phyloP scores from a whole-genome alignment of 2,329 filamentous ascomycete genomes.

The Stagonosporopsis rhizophila region DNA sequence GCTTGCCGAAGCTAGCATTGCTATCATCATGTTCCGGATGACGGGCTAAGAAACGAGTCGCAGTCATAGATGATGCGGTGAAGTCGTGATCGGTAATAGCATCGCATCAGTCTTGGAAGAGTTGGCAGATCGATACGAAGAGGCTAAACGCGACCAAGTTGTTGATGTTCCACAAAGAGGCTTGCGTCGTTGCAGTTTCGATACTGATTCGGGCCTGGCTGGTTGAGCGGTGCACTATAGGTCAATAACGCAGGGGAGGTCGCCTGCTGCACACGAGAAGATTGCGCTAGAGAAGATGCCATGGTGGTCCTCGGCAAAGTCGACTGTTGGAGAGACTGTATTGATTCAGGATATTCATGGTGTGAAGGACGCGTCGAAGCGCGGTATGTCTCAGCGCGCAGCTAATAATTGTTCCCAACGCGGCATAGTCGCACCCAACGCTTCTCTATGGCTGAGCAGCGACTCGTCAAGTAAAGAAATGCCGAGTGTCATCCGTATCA shows the following conservation, averaged over 20 bases:
- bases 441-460: constrained; percentile 17
- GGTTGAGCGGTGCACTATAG: constrained; percentile 18
- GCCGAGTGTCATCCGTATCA: constrained; percentile 42
- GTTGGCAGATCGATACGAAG: constrained; percentile 14
- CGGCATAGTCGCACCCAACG: constrained; percentile 34
- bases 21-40: constrained; percentile 10
- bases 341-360: constrained; percentile 34
- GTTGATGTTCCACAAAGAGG: constrained; percentile 19
- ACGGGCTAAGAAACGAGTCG: constrained; percentile 14
- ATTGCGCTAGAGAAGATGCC: constrained; percentile 30
- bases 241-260: constrained; percentile 16
- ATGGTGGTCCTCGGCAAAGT: constrained; percentile 31
- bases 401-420: constrained; percentile 43
- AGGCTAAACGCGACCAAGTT: constrained; percentile 13
- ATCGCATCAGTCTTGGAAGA: constrained; percentile 7
- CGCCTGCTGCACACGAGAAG: constrained; percentile 28
- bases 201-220: constrained; percentile 24
- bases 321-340: constrained; percentile 34
- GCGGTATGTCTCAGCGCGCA: constrained; percentile 46
- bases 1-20: not conserved
- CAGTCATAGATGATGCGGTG: constrained; percentile 5
- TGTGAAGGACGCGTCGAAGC: constrained; percentile 41
- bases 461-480: constrained; percentile 31
- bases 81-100: constrained; percentile 15
- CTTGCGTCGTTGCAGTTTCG: constrained; percentile 21